Percentiles rank a stretch among this genome's conserved stretches.
Conservation (phyloP, 1,139 yeast genomes). For the Schwanniomyces etchellsii region DNA sequence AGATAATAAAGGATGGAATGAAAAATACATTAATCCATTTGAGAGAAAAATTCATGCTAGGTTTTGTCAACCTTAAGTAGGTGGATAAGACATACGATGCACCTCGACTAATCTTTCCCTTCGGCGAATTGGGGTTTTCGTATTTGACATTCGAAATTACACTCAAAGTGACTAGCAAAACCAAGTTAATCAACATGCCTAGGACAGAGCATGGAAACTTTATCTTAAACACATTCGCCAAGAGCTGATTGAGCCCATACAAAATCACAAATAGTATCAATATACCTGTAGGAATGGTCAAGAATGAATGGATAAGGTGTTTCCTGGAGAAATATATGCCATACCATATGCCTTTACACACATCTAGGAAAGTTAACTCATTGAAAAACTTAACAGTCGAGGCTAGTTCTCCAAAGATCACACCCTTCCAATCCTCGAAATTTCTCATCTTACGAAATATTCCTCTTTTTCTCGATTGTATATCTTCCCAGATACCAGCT, state of each 20-base stretch:
- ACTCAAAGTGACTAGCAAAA: slow-evolving; percentile 36
- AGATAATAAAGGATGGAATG: slow-evolving; percentile 68
- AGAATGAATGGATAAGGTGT: slow-evolving; percentile 30
- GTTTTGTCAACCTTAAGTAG: slow-evolving; percentile 45
- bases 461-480: no score
- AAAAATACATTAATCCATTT: slow-evolving; percentile 78
- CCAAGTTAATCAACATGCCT: slow-evolving; percentile 62
- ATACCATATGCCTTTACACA: slow-evolving; percentile 13
- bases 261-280: slow-evolving; percentile 32
- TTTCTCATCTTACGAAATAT: no score
- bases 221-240: slow-evolving; percentile 44
- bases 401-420: no score
- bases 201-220: slow-evolving; percentile 72
- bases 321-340: slow-evolving; percentile 25
- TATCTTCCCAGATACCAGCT: no score
- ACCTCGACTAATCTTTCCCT: slow-evolving; percentile 20
- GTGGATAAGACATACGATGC: slow-evolving; percentile 29
- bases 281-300: slow-evolving; percentile 33
- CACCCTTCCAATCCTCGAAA: no score
- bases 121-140: slow-evolving; percentile 3
- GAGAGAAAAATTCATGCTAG: slow-evolving; percentile 64
- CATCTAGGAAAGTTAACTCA: slow-evolving; percentile 6
- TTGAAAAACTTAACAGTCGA: slow-evolving; percentile 1
- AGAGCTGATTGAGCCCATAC: slow-evolving; percentile 59
- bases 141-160: slow-evolving; percentile 11